Conservation (phyloP, 345 rosid genomes). For the Erysimum cheiranthoides region DNA sequence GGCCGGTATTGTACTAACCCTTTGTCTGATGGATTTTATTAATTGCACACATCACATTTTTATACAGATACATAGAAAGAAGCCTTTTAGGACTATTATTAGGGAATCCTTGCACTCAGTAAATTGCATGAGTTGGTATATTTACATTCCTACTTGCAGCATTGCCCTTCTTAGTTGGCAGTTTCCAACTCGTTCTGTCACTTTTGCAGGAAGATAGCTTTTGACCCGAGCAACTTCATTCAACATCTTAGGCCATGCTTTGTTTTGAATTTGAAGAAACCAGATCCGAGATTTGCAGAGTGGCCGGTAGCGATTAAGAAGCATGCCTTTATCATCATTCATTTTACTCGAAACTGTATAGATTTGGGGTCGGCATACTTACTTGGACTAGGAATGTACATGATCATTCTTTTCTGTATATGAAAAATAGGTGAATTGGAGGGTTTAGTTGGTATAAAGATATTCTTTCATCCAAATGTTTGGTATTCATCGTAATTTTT, state of each 20-base stretch:
- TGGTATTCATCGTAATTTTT: no score
- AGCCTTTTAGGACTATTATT: not conserved
- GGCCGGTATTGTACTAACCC: conserved; percentile 15
- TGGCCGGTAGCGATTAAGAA: conserved; percentile 3
- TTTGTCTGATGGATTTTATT: not conserved
- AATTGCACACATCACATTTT: not conserved
- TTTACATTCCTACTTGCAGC: not conserved
- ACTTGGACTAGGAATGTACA: not conserved
- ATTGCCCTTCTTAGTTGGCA: conserved; percentile 10
- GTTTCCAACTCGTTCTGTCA: conserved; percentile 16
- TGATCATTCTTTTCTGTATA: conserved; percentile 32
- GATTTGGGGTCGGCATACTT: not conserved
- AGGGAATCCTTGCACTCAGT: not conserved
- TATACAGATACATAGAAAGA: not conserved
- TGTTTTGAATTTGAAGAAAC: conserved; percentile 2
- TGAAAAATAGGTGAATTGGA: conserved; percentile 18
- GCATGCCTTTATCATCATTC: conserved; percentile 4
- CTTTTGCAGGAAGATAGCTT: conserved; percentile 33
- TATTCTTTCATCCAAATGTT: not conserved
- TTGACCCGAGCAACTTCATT: conserved; percentile 20
- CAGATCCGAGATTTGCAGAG: conserved; percentile 3
- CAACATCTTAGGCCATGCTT: conserved; percentile 6
- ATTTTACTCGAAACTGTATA: conserved; percentile 26
- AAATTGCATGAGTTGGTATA: conserved; percentile 7
- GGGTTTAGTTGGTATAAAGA: not conserved